phyloP scores from a whole-genome alignment of 805 yeast genomes.

The Yueomyces sp. region DNA sequence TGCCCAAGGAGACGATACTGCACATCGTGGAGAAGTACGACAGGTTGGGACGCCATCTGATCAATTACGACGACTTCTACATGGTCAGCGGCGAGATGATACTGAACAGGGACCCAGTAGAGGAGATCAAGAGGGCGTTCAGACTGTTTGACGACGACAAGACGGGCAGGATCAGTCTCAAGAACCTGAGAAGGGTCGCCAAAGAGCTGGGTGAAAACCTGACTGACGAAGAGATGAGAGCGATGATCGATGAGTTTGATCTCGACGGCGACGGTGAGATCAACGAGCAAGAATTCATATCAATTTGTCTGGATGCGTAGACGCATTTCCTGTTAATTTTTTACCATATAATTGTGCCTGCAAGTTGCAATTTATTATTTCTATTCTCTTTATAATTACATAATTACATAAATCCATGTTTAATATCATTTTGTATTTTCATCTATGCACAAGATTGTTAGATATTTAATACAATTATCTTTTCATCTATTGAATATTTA shows the following conservation, averaged over 20 bases:
- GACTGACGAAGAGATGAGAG: conserved; percentile 83
- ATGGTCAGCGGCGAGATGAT: conserved; percentile 62
- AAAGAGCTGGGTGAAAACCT: conserved; percentile 86
- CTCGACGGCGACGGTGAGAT: conserved; percentile 93
- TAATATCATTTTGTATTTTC: not conserved
- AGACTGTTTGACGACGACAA: conserved; percentile 75
- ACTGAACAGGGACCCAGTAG: conserved; percentile 81
- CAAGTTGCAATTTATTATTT: not conserved
- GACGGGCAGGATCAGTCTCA: conserved; percentile 73
- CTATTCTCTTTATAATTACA: not conserved
- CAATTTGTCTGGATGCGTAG: conserved; percentile 65
- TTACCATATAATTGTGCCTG: not conserved
- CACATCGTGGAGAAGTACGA: conserved; percentile 61
- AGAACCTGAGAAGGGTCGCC: conserved; percentile 78
- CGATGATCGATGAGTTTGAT: conserved; percentile 97
- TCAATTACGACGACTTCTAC: conserved; percentile 72
- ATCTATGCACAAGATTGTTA: not conserved
- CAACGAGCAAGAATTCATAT: conserved; percentile 80
- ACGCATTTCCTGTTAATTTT: not conserved
- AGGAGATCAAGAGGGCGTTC: conserved; percentile 85
- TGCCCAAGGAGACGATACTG: conserved; percentile 60
- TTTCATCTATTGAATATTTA: too few relatives aligned
- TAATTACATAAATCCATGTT: too few relatives aligned
- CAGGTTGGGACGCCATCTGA: conserved; percentile 55
- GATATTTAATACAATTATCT: too few relatives aligned